A percentile compares a stretch with the other conserved stretches of the same genome.
Evolutionary conservation across 805 yeast genomes (phyloP).

Genomic region (Myxozyma lipomycoides): DNA sequence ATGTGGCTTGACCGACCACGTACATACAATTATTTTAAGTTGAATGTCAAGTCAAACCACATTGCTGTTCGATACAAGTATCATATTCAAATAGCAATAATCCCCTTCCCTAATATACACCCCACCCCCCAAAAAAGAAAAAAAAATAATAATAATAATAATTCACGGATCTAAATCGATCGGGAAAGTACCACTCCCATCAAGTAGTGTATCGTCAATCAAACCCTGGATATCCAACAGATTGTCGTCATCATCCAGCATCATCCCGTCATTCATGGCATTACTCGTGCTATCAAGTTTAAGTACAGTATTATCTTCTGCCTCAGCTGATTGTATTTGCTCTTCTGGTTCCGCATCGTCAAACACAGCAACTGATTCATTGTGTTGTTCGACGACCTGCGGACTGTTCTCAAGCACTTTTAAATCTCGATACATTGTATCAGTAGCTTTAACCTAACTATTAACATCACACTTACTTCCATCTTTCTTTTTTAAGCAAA

Average conservation of each 20-base stretch:
- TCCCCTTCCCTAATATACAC: no score
- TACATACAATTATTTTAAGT: no score
- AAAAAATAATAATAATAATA: no score
- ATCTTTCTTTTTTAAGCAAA: background rate
- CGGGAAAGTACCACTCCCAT: background rate
- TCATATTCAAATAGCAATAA: no score
- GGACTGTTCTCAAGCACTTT: background rate
- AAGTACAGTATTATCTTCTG: background rate
- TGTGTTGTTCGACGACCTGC: no score
- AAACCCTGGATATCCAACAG: background rate
- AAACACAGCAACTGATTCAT: background rate
- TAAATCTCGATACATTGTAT: conserved; percentile 14
- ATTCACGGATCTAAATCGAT: background rate
- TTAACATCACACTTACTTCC: background rate
- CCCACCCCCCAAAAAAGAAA: no score
- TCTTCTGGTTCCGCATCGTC: background rate
- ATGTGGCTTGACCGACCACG: no score
- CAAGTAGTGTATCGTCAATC: background rate
- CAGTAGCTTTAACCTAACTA: conserved; percentile 15
- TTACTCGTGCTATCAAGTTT: background rate
- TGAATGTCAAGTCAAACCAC: no score
- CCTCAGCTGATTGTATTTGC: background rate
- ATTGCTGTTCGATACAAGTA: no score
- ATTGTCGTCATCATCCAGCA: background rate
- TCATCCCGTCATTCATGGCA: background rate